These are phyloP conservation scores for Nicotiana tabacum DNA, from an alignment of 257 asterid genomes.

Conservation along the genomic window DNA sequence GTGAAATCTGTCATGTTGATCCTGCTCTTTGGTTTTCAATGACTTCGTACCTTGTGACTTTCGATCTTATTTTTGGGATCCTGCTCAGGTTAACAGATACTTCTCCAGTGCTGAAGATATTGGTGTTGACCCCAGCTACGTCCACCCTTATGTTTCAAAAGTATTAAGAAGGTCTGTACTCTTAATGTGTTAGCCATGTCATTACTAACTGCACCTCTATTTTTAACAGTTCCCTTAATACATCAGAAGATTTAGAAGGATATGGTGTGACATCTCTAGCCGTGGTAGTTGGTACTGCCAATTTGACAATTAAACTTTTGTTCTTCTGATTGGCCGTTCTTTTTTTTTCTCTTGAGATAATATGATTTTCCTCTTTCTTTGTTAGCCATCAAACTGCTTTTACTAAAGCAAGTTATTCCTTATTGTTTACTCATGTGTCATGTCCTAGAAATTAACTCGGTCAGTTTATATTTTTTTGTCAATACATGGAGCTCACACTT, in stretches of 20 bases:
- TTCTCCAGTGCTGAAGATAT: slow-evolving; percentile 7
- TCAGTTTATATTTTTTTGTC: background rate
- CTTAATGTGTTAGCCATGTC: background rate
- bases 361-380: background rate
- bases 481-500: background rate
- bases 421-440: background rate
- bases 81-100: slow-evolving; percentile 2
- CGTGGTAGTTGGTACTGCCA: background rate
- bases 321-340: background rate
- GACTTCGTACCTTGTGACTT: background rate
- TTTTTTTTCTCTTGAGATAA: background rate
- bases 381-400: background rate
- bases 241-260: background rate
- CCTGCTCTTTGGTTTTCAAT: background rate
- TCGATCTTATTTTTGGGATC: background rate
- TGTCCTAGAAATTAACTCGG: background rate
- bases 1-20: background rate
- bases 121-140: background rate
- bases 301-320: background rate
- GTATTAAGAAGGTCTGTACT: slow-evolving; percentile 10
- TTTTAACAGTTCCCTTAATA: background rate
- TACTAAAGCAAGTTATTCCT: background rate
- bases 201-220: background rate
- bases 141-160: background rate
- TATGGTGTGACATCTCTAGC: background rate